Conservation (phyloP, 2,329 filamentous ascomycete species). For the Beauveria bassiana region DNA sequence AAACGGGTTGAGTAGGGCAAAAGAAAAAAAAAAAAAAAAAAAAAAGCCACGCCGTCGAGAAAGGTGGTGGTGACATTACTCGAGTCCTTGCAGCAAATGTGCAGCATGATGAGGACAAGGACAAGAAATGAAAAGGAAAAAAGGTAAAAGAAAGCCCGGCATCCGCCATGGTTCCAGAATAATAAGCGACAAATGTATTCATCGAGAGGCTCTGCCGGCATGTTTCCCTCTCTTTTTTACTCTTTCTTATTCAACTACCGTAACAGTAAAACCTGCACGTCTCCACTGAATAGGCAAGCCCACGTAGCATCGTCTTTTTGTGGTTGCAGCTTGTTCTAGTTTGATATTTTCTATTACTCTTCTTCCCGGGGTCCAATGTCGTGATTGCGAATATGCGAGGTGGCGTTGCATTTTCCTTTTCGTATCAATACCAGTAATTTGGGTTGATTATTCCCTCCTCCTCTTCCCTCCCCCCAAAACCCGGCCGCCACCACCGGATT, state of each 20-base stretch:
- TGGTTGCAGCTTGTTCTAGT: not conserved
- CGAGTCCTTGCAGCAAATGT: not conserved
- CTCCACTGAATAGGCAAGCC: conserved; percentile 7
- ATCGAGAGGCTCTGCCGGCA: too few relatives aligned
- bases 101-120: not conserved
- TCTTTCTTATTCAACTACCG: not conserved
- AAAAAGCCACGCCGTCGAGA: not conserved
- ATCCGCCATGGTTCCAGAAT: not conserved
- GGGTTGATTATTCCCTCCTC: too few relatives aligned
- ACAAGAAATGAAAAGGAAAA: not conserved
- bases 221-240: too few relatives aligned
- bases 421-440: too few relatives aligned
- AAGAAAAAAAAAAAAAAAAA: too few relatives aligned
- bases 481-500: too few relatives aligned
- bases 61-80: conserved; percentile 8
- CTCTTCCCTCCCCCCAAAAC: too few relatives aligned
- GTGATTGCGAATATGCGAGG: too few relatives aligned
- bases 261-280: not conserved
- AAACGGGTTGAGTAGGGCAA: not conserved
- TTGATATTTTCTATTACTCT: not conserved
- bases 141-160: not conserved
- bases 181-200: not conserved
- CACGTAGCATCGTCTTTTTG: not conserved
- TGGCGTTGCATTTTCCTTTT: too few relatives aligned
- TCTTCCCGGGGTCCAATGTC: not conserved